These are phyloP conservation scores for Durusdinium trenchii DNA, from an alignment of 73 alveolate genomes.

Conservation along the genomic window DNA sequence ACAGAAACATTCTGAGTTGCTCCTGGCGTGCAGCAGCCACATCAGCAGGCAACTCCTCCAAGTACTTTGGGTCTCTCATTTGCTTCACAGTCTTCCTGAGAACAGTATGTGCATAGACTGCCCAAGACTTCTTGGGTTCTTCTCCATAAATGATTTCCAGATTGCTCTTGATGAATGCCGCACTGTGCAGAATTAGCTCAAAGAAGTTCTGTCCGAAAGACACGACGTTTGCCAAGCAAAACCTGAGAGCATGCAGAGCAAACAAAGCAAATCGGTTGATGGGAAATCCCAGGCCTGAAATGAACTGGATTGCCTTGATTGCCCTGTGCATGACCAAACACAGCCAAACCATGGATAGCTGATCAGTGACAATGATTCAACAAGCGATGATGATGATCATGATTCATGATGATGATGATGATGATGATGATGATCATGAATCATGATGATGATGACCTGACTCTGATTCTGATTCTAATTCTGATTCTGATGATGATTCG, in stretches of 20 bases:
- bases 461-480: too few species aligned
- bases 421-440: too few species aligned
- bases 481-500: too few species aligned
- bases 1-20: too few species aligned
- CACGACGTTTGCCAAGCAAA: slow-evolving; percentile 35
- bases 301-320: too few species aligned
- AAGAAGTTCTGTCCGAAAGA: slow-evolving; percentile 2
- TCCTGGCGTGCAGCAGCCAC: too few species aligned
- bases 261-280: neutral
- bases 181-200: neutral
- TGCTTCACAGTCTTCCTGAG: neutral
- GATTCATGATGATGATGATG: too few species aligned
- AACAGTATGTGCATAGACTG: neutral
- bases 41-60: too few species aligned
- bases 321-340: neutral
- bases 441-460: too few species aligned
- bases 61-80: neutral
- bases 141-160: neutral
- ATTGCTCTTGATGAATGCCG: neutral
- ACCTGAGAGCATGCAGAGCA: neutral
- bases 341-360: neutral
- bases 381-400: too few species aligned
- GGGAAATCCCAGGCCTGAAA: neutral
- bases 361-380: neutral
- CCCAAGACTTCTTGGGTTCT: neutral